phyloP scores from a whole-genome alignment of 192 early-diverging fungal genomes.

The Coemansia sp. region DNA sequence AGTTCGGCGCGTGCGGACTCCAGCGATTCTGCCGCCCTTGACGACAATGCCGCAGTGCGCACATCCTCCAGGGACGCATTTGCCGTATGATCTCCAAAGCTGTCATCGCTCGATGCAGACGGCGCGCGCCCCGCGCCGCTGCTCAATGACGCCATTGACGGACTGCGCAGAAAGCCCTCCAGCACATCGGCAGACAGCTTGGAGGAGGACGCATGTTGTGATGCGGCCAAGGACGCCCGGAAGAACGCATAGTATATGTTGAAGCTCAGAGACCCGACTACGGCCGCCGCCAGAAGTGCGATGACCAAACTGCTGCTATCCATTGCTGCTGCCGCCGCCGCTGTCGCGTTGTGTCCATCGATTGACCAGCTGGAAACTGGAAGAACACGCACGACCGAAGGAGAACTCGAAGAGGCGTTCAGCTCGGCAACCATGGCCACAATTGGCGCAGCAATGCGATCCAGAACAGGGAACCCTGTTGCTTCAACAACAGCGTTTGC shows the following conservation, averaged over 20 bases:
- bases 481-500: constrained; percentile 26
- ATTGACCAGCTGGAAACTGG: constrained; percentile 33
- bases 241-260: constrained; percentile 49
- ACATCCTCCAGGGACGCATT: constrained; percentile 4
- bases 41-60: background rate
- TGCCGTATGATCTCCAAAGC: constrained; percentile 9
- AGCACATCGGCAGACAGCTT: constrained; percentile 11
- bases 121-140: background rate
- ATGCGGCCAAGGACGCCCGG: constrained; percentile 4
- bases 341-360: constrained; percentile 1
- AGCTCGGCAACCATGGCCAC: constrained; percentile 1
- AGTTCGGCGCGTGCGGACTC: constrained; percentile 39
- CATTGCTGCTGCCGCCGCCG: constrained; percentile 7
- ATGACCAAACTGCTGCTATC: constrained; percentile 44
- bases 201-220: background rate
- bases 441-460: constrained; percentile 40
- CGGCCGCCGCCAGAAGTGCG: constrained; percentile 35
- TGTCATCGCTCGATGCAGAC: constrained; percentile 23
- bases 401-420: background rate
- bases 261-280: constrained; percentile 42
- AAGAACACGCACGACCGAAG: constrained; percentile 33
- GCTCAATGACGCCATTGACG: constrained; percentile 1
- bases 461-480: constrained; percentile 32
- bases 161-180: constrained; percentile 25
- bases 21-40: constrained; percentile 17